Evolutionary conservation across 192 early-diverging fungal species (phyloP).

Genomic region (Coemansia sp.): DNA sequence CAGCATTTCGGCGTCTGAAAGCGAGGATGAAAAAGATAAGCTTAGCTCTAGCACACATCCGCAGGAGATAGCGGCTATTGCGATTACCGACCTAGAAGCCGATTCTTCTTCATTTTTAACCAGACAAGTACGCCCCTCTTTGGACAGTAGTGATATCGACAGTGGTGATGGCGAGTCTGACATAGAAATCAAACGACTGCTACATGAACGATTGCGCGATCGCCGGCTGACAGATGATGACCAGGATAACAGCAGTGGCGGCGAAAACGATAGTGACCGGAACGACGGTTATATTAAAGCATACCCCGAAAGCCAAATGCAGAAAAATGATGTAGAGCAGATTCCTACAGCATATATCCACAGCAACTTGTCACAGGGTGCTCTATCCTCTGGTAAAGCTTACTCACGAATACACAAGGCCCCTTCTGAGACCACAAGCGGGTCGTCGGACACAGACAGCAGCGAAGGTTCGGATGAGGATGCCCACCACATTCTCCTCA

Average conservation of each 20-base stretch:
- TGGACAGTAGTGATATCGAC: not conserved
- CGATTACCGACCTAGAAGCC: not conserved
- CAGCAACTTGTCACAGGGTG: not conserved
- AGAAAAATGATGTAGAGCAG: not conserved
- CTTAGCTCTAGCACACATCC: not conserved
- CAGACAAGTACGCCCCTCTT: not conserved
- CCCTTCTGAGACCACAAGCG: slow-evolving; percentile 1
- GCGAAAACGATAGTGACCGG: not conserved
- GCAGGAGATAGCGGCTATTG: slow-evolving; percentile 2
- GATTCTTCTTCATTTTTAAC: not conserved
- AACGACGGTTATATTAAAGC: not conserved
- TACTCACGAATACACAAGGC: not conserved
- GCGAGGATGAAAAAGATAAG: slow-evolving; percentile 18
- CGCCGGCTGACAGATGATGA: slow-evolving; percentile 19
- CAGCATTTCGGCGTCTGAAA: slow-evolving; percentile 39
- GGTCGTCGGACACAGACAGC: slow-evolving; percentile 12
- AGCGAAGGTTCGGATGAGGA: slow-evolving; percentile 63
- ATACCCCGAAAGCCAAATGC: not conserved
- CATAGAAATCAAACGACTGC: slow-evolving; percentile 19
- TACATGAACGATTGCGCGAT: slow-evolving; percentile 26
- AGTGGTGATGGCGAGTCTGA: slow-evolving; percentile 19
- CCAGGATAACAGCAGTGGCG: slow-evolving; percentile 4
- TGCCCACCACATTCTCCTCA: slow-evolving; percentile 63
- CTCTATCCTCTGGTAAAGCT: not conserved
- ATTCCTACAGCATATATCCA: not conserved